Conservation (phyloP, 768 basidiomycete genomes). For the Tephrocybe rancida region DNA sequence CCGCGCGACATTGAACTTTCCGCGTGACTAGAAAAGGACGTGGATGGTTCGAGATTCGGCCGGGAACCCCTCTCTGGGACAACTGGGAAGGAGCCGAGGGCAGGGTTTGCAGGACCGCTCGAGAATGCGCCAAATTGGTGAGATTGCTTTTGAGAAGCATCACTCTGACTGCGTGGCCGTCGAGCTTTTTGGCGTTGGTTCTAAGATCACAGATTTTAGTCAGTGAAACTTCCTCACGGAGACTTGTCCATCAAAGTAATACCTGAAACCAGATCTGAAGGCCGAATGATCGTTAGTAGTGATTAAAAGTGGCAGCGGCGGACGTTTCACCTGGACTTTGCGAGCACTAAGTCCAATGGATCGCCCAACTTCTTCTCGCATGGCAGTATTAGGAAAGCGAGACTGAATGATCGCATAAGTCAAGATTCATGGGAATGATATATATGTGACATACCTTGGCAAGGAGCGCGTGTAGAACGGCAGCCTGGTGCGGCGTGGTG, state of each 20-base stretch:
- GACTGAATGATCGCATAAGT: slow-evolving; percentile 50
- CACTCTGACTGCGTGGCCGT: slow-evolving; percentile 67
- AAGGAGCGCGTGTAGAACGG: slow-evolving; percentile 85
- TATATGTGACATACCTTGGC: slow-evolving; percentile 59
- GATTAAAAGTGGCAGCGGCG: slow-evolving; percentile 8
- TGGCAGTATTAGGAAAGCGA: slow-evolving; percentile 84
- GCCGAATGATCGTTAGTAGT: slow-evolving; percentile 11
- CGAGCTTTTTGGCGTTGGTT: slow-evolving; percentile 89
- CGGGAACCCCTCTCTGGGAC: slow-evolving; percentile 10
- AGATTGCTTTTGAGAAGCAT: slow-evolving; percentile 51
- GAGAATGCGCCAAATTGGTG: slow-evolving; percentile 69
- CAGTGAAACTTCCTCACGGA: slow-evolving; percentile 19
- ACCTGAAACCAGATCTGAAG: slow-evolving; percentile 90
- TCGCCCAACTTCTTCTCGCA: slow-evolving; percentile 86
- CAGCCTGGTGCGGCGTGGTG: slow-evolving; percentile 87
- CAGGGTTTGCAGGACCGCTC: slow-evolving; percentile 38
- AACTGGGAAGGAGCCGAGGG: slow-evolving; percentile 16
- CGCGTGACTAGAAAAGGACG: neutral
- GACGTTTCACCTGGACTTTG: slow-evolving; percentile 77
- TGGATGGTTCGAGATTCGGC: slow-evolving; percentile 6
- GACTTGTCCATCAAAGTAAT: slow-evolving; percentile 15
- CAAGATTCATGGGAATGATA: slow-evolving; percentile 11
- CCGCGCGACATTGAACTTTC: slow-evolving; percentile 14
- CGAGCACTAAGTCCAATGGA: slow-evolving; percentile 88
- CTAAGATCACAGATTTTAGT: slow-evolving; percentile 37